Base-by-base conservation (phyloP, 768 basidiomycete species). In the Mrakia frigida region DNA sequence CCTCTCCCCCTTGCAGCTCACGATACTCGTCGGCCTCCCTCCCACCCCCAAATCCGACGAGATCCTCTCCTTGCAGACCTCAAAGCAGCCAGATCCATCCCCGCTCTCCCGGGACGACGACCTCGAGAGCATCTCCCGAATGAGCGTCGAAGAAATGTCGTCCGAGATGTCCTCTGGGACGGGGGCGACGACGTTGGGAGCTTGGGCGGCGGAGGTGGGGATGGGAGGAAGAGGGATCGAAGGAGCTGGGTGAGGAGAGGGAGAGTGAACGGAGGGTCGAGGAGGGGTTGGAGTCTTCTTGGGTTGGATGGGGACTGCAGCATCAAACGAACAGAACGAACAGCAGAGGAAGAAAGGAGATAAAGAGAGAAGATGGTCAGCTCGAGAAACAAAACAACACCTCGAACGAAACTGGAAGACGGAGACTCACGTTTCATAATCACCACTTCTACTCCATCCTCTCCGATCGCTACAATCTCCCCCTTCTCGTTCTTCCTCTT, bases 401-500 rank as follows among this genome's bases (percentile, higher is more conserved):
- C 1, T 5, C 3, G 33, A 37, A 37, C 11, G 35, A 50, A 18
- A 9, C 31, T 14, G 11, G 39, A 28, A 50, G 73, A 18, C 3
- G 6, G 16, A 18, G 50, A 65, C 73, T 25, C 35, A 74, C 73
- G 31, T 23, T 46, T 56, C 67, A 75, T 68, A 53, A 75, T 43
- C 28, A 69, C 67, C 3, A 35, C 11, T 50, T 69, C 74, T 37
- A 75, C 53, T 9, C 74, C 74, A 37, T 75, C 53, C 5, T 65
- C 43, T 28, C 67, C 74, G 25, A 75, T 68, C 31, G 65, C 65
- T 6, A 75, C 74, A 50, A 75, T 59, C 31, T 75, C 67, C 10
- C 74, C 74, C n/a, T 69, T 75, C 67, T 68, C 65, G n/a, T 75
- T 75, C 52, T 69, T 75, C 52, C 74, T 68, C 74, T 75, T 75